Percentiles rank a stretch among this genome's conserved stretches.
Evolutionary conservation across 352 stramenopile genomes (phyloP).

Genomic region (Globisporangium paroecandrum): DNA sequence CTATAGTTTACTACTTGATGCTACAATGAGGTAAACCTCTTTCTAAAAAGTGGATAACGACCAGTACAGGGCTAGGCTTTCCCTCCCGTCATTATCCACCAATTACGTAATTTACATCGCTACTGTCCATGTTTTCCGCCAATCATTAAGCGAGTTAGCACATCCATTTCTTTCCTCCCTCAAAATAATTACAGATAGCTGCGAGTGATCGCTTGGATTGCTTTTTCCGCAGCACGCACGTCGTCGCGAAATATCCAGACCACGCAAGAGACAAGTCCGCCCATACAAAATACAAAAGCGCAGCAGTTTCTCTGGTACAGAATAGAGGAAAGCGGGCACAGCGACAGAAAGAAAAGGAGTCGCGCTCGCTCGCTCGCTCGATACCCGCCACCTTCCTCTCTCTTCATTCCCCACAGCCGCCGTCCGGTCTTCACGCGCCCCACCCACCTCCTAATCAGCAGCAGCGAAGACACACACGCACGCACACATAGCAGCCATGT

Average conservation of each 20-base stretch:
- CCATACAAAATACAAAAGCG: neutral
- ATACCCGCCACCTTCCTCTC: neutral
- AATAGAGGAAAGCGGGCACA: neutral
- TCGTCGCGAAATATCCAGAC: slow-evolving; percentile 12
- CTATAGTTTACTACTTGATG: no score
- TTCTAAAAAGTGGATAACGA: neutral
- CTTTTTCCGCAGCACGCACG: neutral
- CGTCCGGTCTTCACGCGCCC: neutral
- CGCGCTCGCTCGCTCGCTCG: neutral
- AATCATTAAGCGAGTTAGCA: neutral
- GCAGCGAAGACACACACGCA: neutral
- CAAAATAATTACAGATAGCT: neutral
- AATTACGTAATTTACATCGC: neutral
- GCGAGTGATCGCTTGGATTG: neutral
- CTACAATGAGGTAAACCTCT: no score
- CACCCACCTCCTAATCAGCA: neutral
- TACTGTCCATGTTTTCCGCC: neutral
- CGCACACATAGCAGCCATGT: slow-evolving; percentile 6
- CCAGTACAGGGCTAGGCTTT: neutral
- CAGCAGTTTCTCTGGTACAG: neutral
- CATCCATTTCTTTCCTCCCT: neutral
- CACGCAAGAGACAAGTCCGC: slow-evolving; percentile 3
- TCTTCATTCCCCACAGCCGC: neutral
- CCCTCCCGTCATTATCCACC: neutral
- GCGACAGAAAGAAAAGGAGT: neutral